A percentile compares a stretch with the other conserved stretches of the same genome.
phyloP scores from a whole-genome alignment of 2,329 filamentous ascomycete genomes.

The Phoma herbarum region DNA sequence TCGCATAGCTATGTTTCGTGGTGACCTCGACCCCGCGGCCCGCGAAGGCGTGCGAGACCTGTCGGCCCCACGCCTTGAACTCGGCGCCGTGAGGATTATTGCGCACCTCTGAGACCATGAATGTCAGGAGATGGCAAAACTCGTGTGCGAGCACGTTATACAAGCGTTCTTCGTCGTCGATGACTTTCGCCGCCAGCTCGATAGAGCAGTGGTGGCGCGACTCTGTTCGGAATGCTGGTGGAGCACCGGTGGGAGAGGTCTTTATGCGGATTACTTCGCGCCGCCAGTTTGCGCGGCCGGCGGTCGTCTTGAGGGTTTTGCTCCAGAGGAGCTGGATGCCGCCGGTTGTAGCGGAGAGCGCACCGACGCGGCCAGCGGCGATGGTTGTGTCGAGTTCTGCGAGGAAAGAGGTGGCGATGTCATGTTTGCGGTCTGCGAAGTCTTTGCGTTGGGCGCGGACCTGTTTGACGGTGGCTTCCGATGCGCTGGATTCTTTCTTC shows the following conservation, averaged over 20 bases:
- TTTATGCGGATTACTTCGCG: constrained; percentile 54
- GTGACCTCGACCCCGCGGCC: constrained; percentile 76
- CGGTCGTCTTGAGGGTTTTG: constrained; percentile 81
- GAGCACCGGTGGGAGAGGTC: constrained; percentile 27
- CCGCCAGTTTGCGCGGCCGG: constrained; percentile 67
- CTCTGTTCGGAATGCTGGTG: constrained; percentile 37
- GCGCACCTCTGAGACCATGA: constrained; percentile 80
- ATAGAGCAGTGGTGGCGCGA: constrained; percentile 74
- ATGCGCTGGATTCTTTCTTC: constrained; percentile 12
- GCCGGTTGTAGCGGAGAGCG: constrained; percentile 69
- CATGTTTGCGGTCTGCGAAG: constrained; percentile 70
- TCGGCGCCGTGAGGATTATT: constrained; percentile 82
- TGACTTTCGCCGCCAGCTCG: constrained; percentile 88
- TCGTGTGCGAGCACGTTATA: constrained; percentile 95
- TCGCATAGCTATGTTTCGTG: constrained; percentile 88
- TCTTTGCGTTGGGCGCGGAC: constrained; percentile 56
- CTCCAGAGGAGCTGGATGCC: constrained; percentile 78
- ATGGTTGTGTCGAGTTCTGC: constrained; percentile 72
- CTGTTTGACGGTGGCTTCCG: constrained; percentile 31
- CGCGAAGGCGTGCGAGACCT: constrained; percentile 67
- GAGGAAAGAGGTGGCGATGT: constrained; percentile 71
- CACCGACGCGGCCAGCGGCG: constrained; percentile 66
- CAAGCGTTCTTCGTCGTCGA: constrained; percentile 76
- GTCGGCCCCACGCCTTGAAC: constrained; percentile 75
- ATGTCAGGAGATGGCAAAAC: constrained; percentile 93